Percentiles rank a stretch among this genome's conserved stretches.
Conservation (phyloP, 164 flowering plant genomes). For the Buxus sempervirens region DNA sequence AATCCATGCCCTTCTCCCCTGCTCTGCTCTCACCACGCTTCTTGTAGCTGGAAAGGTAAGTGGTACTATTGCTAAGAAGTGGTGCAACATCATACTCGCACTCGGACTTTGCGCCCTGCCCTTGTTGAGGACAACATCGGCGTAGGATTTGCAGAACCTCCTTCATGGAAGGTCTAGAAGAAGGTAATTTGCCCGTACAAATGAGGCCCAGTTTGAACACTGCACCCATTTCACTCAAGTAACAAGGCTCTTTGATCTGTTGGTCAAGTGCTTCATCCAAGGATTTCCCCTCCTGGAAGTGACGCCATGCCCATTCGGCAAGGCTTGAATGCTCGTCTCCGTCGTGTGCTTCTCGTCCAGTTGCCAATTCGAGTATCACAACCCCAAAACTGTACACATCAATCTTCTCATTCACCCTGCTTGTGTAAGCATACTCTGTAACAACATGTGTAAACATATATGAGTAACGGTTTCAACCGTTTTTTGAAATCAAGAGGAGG, state of each 20-base stretch:
- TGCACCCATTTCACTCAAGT: conserved; percentile 47
- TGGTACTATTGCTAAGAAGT: conserved; percentile 26
- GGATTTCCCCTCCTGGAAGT: conserved; percentile 36
- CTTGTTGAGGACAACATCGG: conserved; percentile 19
- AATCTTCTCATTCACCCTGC: conserved; percentile 65
- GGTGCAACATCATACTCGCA: conserved; percentile 43
- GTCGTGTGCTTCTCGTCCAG: conserved; percentile 58
- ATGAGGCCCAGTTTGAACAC: conserved; percentile 66
- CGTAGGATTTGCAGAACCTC: conserved; percentile 61
- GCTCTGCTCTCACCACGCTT: conserved; percentile 16
- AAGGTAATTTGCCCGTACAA: conserved; percentile 58
- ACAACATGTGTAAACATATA: not conserved
- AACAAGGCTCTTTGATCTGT: conserved; percentile 37
- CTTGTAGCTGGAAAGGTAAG: conserved; percentile 26
- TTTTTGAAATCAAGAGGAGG: no score
- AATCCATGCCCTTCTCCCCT: conserved; percentile 19
- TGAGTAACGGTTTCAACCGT: not conserved
- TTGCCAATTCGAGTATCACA: conserved; percentile 71
- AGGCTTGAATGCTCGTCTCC: conserved; percentile 53
- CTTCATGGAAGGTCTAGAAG: conserved; percentile 73
- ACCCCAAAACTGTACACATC: conserved; percentile 93
- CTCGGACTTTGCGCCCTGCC: conserved; percentile 17
- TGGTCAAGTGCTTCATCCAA: conserved; percentile 41
- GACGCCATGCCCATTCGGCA: conserved; percentile 78
- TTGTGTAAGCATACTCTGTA: conserved; percentile 72